These are phyloP conservation scores for Fraxinus albicans DNA, from an alignment of 305 asterid species.

Conservation along the genomic window DNA sequence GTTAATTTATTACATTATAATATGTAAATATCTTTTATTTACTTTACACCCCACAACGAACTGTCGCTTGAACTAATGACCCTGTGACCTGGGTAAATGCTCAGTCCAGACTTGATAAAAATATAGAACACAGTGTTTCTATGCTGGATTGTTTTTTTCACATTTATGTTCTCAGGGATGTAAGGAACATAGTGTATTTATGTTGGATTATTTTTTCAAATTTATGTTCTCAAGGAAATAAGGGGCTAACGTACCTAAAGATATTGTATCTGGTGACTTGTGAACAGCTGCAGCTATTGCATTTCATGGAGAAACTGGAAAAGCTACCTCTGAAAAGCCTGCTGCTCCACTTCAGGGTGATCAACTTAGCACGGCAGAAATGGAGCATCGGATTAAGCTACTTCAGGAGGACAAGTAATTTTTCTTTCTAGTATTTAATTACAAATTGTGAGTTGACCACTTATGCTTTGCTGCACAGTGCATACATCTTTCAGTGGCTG, in stretches of 20 bases:
- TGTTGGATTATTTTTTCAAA: conserved; percentile 8
- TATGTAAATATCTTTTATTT: not conserved
- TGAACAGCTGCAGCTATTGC: conserved; percentile 77
- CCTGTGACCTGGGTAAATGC: not conserved
- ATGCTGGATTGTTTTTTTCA: not conserved
- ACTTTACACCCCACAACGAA: not conserved
- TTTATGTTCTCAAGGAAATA: conserved; percentile 18
- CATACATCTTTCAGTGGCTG: conserved; percentile 2
- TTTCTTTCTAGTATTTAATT: conserved; percentile 17
- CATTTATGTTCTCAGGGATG: not conserved
- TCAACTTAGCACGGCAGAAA: conserved; percentile 76
- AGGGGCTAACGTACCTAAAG: conserved; percentile 23
- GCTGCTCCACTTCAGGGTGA: conserved; percentile 50
- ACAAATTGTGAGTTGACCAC: not conserved
- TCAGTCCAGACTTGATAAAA: not conserved
- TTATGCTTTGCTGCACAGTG: not conserved
- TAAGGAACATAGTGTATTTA: not conserved
- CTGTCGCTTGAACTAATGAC: not conserved
- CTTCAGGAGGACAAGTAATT: conserved; percentile 78
- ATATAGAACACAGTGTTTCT: not conserved
- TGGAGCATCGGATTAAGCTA: conserved; percentile 75
- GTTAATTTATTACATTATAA: not conserved
- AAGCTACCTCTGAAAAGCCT: conserved; percentile 38
- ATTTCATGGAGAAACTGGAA: conserved; percentile 53
- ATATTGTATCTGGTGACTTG: conserved; percentile 19